phyloP scores from a whole-genome alignment of 1,284 basidiomycete species.

The Cutaneotrichosporon sp. region DNA sequence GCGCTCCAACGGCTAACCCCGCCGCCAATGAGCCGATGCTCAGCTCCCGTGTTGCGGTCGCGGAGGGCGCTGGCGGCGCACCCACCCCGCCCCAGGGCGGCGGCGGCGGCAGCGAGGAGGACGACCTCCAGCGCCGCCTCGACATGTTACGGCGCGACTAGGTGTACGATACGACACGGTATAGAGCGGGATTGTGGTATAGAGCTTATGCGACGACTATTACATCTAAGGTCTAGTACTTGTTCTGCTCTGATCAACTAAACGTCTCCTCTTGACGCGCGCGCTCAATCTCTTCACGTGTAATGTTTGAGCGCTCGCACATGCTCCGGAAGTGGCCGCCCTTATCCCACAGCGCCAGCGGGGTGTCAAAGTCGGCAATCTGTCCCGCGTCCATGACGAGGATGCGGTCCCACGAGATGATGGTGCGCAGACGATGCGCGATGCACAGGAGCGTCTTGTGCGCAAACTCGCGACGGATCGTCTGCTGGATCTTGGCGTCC shows the following conservation, averaged over 20 bases:
- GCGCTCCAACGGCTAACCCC: slow-evolving; percentile 73
- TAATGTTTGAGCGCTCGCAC: slow-evolving; percentile 53
- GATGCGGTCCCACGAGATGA: slow-evolving; percentile 56
- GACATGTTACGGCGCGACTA: slow-evolving; percentile 68
- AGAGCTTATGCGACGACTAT: not conserved
- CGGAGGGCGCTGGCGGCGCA: slow-evolving; percentile 53
- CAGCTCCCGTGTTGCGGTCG: slow-evolving; percentile 72
- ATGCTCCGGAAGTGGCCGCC: slow-evolving; percentile 49
- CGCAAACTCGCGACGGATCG: slow-evolving; percentile 70
- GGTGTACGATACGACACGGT: not conserved
- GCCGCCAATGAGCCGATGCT: slow-evolving; percentile 63
- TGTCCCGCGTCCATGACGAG: slow-evolving; percentile 48
- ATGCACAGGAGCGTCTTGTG: slow-evolving; percentile 63
- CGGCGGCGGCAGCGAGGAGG: slow-evolving; percentile 72
- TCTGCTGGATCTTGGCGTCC: slow-evolving; percentile 69
- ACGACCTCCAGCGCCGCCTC: slow-evolving; percentile 81
- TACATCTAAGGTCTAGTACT: slow-evolving; percentile 1
- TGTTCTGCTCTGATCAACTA: not conserved
- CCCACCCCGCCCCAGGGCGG: slow-evolving; percentile 53
- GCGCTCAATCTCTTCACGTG: slow-evolving; percentile 48
- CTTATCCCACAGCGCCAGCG: slow-evolving; percentile 46
- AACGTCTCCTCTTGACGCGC: slow-evolving; percentile 21
- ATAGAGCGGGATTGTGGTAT: not conserved
- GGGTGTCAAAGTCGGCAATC: slow-evolving; percentile 49
- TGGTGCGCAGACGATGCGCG: slow-evolving; percentile 73